phyloP scores from a whole-genome alignment of 306 rosid genomes.

The Inga oerstediana region DNA sequence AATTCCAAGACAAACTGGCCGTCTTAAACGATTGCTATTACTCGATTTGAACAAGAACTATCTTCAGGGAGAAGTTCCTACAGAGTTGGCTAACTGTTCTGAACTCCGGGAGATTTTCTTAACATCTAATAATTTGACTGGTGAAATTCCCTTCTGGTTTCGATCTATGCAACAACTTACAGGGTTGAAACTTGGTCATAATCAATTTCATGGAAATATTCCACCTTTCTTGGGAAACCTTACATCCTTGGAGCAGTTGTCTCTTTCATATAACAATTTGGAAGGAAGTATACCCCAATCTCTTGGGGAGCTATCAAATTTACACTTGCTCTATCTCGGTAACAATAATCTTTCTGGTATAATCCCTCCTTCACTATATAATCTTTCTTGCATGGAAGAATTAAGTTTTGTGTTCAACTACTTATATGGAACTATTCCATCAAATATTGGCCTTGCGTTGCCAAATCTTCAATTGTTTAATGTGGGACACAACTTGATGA shows the following conservation, averaged over 20 bases:
- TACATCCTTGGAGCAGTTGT: background rate
- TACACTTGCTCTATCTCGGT: background rate
- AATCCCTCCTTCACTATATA: slow-evolving; percentile 36
- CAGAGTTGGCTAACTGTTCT: background rate
- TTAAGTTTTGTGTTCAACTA: background rate
- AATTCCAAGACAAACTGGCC: slow-evolving; percentile 11
- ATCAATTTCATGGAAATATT: slow-evolving; percentile 32
- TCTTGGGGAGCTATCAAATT: slow-evolving; percentile 23
- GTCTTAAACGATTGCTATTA: slow-evolving; percentile 18
- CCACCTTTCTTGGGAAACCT: slow-evolving; percentile 35
- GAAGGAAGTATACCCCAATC: slow-evolving; percentile 25
- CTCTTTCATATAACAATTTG: slow-evolving; percentile 20
- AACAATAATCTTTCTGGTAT: too few relatives aligned
- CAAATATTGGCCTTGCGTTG: slow-evolving; percentile 21
- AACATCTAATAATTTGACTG: slow-evolving; percentile 9
- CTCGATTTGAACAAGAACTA: slow-evolving; percentile 1
- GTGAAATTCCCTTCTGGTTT: slow-evolving; percentile 28
- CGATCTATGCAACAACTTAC: slow-evolving; percentile 10
- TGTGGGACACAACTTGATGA: background rate
- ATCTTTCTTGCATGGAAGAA: slow-evolving; percentile 19
- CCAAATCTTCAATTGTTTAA: background rate
- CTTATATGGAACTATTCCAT: slow-evolving; percentile 13
- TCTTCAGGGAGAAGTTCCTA: slow-evolving; percentile 22
- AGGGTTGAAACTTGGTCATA: background rate
- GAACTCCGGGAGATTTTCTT: background rate